A percentile compares a stretch with the other conserved stretches of the same genome.
Evolutionary conservation across 495 filamentous ascomycete genomes (phyloP).

Genomic region (Neurospora discreta): DNA sequence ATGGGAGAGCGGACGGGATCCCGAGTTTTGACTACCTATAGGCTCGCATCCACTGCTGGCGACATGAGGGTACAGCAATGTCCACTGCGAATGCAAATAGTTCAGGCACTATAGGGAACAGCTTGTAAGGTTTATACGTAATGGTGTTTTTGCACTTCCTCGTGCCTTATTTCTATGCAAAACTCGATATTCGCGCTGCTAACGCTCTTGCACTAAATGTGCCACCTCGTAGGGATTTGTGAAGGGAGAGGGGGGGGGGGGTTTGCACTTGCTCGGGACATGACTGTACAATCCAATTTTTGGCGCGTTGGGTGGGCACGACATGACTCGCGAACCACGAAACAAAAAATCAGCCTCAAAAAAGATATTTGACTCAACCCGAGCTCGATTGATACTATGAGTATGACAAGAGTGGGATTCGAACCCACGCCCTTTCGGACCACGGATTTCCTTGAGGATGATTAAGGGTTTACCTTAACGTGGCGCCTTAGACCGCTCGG

Average conservation of each 20-base stretch:
- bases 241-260: too few relatives aligned
- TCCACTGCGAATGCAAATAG: background rate
- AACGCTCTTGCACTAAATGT: too few relatives aligned
- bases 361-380: too few relatives aligned
- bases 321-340: too few relatives aligned
- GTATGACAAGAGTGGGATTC: slow-evolving; percentile 24
- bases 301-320: too few relatives aligned
- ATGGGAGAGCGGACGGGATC: background rate
- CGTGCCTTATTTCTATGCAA: background rate
- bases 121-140: too few relatives aligned
- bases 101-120: background rate
- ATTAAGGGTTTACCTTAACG: too few relatives aligned
- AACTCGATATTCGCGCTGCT: background rate
- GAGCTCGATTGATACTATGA: too few relatives aligned
- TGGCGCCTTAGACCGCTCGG: background rate
- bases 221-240: too few relatives aligned
- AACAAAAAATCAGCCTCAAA: too few relatives aligned
- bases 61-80: too few relatives aligned
- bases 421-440: slow-evolving; percentile 28
- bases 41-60: too few relatives aligned
- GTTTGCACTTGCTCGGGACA: background rate
- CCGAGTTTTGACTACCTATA: background rate
- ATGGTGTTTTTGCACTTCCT: background rate
- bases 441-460: slow-evolving; percentile 1
- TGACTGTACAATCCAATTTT: background rate